Percentiles rank a stretch among this genome's conserved stretches.
phyloP scores from a whole-genome alignment of 306 rosid species.

The Gastrolobium bilobum region DNA sequence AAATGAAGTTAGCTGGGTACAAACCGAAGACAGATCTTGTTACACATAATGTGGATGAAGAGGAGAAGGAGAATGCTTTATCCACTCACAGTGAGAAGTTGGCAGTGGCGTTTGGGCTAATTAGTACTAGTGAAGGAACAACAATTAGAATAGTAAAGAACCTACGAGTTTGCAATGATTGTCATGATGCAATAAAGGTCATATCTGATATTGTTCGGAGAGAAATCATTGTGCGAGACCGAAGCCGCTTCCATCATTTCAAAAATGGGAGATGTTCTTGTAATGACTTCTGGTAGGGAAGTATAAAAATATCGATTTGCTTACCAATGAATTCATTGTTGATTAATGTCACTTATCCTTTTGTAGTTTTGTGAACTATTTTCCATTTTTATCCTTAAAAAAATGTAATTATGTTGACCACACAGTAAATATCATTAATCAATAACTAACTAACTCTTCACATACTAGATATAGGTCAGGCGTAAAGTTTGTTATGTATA shows the following conservation, averaged over 20 bases:
- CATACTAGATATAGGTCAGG: too few species aligned
- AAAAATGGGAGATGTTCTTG: slow-evolving; percentile 1
- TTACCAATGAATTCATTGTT: not conserved
- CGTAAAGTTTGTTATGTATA: too few species aligned
- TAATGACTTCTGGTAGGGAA: not conserved
- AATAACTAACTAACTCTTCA: too few species aligned
- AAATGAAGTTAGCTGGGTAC: slow-evolving; percentile 35
- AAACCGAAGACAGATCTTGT: slow-evolving; percentile 34
- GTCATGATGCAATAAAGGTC: slow-evolving; percentile 26
- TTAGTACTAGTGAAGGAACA: slow-evolving; percentile 17
- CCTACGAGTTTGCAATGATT: slow-evolving; percentile 33
- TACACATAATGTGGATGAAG: slow-evolving; percentile 26
- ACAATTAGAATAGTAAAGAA: slow-evolving; percentile 36
- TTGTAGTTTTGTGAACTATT: too few species aligned
- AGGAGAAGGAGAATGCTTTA: slow-evolving; percentile 23
- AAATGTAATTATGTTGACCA: too few species aligned
- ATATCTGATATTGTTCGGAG: slow-evolving; percentile 18
- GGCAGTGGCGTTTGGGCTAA: slow-evolving; percentile 19
- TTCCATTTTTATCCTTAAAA: too few species aligned
- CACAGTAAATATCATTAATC: too few species aligned
- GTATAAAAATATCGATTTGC: not conserved
- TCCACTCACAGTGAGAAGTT: slow-evolving; percentile 33
- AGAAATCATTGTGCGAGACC: slow-evolving; percentile 38
- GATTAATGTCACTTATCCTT: too few species aligned
- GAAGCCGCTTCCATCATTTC: slow-evolving; percentile 31